Percentiles rank a stretch among this genome's conserved stretches.
Conservation (phyloP, 345 rosid genomes). For the Citrus reticulata region DNA sequence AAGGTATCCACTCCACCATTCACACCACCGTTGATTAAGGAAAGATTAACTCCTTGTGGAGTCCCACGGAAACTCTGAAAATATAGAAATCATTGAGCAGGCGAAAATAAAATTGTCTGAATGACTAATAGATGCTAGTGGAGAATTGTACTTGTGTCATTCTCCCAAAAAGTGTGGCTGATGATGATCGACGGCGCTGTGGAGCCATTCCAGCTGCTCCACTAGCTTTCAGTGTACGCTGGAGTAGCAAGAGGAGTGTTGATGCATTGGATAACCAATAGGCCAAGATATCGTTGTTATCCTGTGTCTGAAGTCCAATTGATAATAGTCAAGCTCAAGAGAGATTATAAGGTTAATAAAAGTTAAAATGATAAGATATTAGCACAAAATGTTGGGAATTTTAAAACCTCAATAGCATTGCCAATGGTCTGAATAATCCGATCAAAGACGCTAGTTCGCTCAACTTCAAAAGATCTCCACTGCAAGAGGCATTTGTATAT, state of each 20-base stretch:
- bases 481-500: constrained; percentile 91
- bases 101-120: constrained; percentile 9
- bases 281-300: constrained; percentile 78
- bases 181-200: constrained; percentile 91
- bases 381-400: constrained; percentile 4
- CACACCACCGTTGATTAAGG: constrained; percentile 57
- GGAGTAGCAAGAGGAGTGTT: constrained; percentile 86
- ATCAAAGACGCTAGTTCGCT: constrained; percentile 84
- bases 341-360: not conserved
- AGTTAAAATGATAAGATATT: not conserved
- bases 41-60: constrained; percentile 82
- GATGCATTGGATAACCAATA: constrained; percentile 97
- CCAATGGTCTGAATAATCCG: constrained; percentile 92
- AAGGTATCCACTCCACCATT: constrained; percentile 60
- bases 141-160: constrained; percentile 64
- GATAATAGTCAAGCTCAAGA: constrained; percentile 18
- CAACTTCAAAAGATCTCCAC: constrained; percentile 98
- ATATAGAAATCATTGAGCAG: constrained; percentile 14
- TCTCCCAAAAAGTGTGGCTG: constrained; percentile 90
- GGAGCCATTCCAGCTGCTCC: constrained; percentile 98
- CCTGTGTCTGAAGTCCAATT: constrained; percentile 60
- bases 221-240: constrained; percentile 87
- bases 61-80: constrained; percentile 86
- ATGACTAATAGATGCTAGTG: not conserved
- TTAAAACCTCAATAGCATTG: constrained; percentile 79